Base-by-base conservation (phyloP, 2,329 filamentous ascomycete species). In the Apiospora malaysiana region DNA sequence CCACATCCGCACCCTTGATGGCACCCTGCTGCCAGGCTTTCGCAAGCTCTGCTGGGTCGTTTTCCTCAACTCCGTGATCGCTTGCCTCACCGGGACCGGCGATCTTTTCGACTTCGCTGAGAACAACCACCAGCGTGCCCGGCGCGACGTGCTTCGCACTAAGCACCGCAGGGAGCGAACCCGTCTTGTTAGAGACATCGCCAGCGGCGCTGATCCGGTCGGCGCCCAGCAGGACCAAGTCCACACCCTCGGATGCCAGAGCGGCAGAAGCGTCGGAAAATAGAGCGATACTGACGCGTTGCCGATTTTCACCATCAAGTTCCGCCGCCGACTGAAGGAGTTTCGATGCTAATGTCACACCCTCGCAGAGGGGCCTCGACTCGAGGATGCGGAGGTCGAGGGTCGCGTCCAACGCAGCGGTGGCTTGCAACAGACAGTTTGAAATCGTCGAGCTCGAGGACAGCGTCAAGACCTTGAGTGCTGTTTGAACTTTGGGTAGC, bases 291-390 rank as follows among this genome's bases (percentile, higher is more conserved):
- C 68, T 74, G 9, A 77, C 21, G 12, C 63, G 68, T 0, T 40
- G 56, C 0, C 40, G 32, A 6, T 81, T 76, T 2, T 85, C 76
- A 49, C 72, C 72, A 6, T 72, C 65, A 2, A 32, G 3, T 32
- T 32, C 6, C 32, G 68, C 68, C 14, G 70, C 65, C 37, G 72
- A 70, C 40, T 42, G 40, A 14, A 76, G 63, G 4, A 88, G 71
- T 5, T 79, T 79, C n/a, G 80, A 82, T 6, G 88, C 89, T 68
- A 90, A 83, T 10, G 83, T 85, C 5, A 88, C 88, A 9, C 91
- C 91, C 79, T 93, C 91, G 73, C 86, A 92, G 0, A 90, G 82
- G 0, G 91, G 91, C 0, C 91, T 84, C 2, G 91, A 93, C 77
- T 93, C 91, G 4, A 93, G 83, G 42, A 93, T 82, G 5, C 85